These are phyloP conservation scores for Rhynchospora tenuis DNA, from an alignment of 176 grass and related monocot species.

Conservation along the genomic window DNA sequence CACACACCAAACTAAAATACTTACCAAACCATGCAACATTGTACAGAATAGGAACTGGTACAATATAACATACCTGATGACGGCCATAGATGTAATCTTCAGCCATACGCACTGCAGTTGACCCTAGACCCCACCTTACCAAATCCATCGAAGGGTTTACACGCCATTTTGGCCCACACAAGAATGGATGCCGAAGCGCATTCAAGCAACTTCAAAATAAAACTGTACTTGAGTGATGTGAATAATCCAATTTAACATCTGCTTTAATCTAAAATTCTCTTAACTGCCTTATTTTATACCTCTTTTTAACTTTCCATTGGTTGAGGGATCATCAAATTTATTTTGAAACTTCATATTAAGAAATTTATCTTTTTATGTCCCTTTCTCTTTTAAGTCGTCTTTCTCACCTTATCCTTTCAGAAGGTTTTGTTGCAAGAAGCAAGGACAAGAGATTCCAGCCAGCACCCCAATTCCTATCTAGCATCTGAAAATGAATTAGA, in stretches of 20 bases:
- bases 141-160: constrained; percentile 62
- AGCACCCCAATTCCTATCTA: constrained; percentile 84
- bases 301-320: background rate
- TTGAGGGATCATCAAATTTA: background rate
- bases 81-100: constrained; percentile 96
- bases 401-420: constrained; percentile 82
- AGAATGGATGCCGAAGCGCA: constrained; percentile 87
- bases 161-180: constrained; percentile 94
- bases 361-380: background rate
- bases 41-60: background rate
- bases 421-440: constrained; percentile 74
- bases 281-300: background rate
- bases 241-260: background rate
- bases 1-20: background rate
- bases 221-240: background rate
- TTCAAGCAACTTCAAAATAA: constrained; percentile 57
- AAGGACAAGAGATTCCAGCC: constrained; percentile 95
- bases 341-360: background rate
- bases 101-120: constrained; percentile 80
- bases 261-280: background rate
- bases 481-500: constrained; percentile 48
- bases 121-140: constrained; percentile 83
- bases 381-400: background rate
- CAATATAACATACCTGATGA: constrained; percentile 53
- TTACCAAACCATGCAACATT: background rate